Evolutionary conservation across 1,284 basidiomycete species (phyloP).

Genomic region (Moniliophthora roreri): DNA sequence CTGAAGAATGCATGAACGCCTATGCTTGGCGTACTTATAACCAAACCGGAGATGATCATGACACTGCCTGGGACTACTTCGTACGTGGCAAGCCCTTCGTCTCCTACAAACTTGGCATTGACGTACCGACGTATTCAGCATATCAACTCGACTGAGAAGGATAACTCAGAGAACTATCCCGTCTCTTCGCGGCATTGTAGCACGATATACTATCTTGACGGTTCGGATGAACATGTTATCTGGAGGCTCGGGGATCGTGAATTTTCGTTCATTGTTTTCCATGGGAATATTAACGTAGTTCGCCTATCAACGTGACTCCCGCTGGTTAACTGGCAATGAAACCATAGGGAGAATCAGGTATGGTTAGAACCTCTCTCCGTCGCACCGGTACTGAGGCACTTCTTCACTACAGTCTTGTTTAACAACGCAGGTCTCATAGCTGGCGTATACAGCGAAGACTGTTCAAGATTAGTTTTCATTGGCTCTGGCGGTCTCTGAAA

Average conservation of each 20-base stretch:
- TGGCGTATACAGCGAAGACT: background rate
- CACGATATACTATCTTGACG: conserved; percentile 11
- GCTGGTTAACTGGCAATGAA: conserved; percentile 12
- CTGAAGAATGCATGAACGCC: conserved; percentile 1
- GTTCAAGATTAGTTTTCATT: conserved; percentile 2
- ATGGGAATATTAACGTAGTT: conserved; percentile 11
- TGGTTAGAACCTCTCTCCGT: background rate
- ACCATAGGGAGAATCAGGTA: conserved; percentile 11
- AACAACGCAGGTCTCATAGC: background rate
- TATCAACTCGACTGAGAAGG: conserved; percentile 13
- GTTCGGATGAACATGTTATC: conserved; percentile 10
- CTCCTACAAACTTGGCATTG: background rate
- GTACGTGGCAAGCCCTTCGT: conserved; percentile 1
- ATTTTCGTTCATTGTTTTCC: conserved; percentile 8
- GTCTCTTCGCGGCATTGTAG: conserved; percentile 10
- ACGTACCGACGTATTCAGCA: background rate
- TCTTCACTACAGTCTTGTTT: background rate
- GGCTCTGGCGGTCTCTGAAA: conserved; percentile 5
- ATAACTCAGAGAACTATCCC: conserved; percentile 8
- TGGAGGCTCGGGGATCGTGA: conserved; percentile 11
- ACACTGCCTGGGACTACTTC: conserved; percentile 10
- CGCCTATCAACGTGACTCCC: conserved; percentile 12
- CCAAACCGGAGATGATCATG: conserved; percentile 1
- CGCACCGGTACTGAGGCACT: background rate
- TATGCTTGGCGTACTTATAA: background rate